Evolutionary conservation across 2,329 filamentous ascomycete species (phyloP), one percentile per base, ranked within the genome.

Genomic region (Trichoderma sp.): DNA sequence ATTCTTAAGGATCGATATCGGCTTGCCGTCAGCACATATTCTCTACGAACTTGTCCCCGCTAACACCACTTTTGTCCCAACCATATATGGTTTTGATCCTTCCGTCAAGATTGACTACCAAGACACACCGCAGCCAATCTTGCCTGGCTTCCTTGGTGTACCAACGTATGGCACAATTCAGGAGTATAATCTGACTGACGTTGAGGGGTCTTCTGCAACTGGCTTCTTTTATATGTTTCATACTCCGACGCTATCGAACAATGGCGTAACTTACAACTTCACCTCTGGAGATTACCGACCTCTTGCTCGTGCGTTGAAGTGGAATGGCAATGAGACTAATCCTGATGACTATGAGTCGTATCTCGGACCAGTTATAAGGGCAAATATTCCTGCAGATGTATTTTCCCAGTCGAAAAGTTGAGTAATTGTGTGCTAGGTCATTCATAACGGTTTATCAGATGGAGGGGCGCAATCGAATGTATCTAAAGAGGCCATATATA

Each of bases 221-320:
- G 57, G 36, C 24, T 63, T 71, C 15, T 30, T 65, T 14, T 53
- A 9, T 26, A 39, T 26, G 11, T 18, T 64, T 3, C 8, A 28
- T 3, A 18, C 12, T 39, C 69, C 69, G 6, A 60, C 51, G 6
- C 30, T 71, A 36, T 65, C n/a, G 47, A 58, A 60, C 30, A 61
- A 71, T 34, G 21, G 58, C 18, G 30, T 32, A 8, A 24, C 47
- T 9, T 36, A 26, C 26, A 51, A 57, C 51, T 34, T 71, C n/a
- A n/a, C 36, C 21, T 58, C 69, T 26, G 69, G 69, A 4, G 69
- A 64, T 28, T 65, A 64, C 8, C 69, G 69, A 30, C 61, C 47
- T 18, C 69, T 71, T 18, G 9, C 65, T n/a, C 69, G 69, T 2
- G 60, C 53, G 6, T 15, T 64, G 32, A 60, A n/a, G 6, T 71